Evolutionary conservation across 2,329 filamentous ascomycete genomes (phyloP), one percentile per base, ranked within the genome.

Genomic region (Sarocladium brachiariae): DNA sequence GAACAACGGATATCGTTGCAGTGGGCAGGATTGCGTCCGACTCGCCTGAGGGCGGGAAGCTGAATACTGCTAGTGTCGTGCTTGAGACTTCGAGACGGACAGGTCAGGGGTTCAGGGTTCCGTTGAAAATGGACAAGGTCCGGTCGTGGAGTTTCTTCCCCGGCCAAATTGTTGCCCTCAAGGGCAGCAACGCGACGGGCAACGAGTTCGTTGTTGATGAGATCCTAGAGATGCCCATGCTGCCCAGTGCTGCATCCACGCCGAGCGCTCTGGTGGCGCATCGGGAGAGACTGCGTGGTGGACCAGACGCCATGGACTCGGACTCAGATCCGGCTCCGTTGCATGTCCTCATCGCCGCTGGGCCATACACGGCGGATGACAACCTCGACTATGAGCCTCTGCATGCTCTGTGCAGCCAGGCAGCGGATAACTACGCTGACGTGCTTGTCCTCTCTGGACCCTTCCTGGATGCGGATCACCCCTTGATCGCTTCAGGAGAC

Each of bases 1-100:
- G 88, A 57, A 95, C 89, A 2, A 84, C 81, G 19, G 89, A 96
- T 61, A 82, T 97, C 31, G 81, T 97, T 18, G 90, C 90, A 3
- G 87, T 99, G 1, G 93, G 93, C 3, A 82, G 93, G 35, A 95
- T 99, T 61, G 90, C 89, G 2, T 95, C 85, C 1, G 93, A 99
- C 68, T 83, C 86, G 2, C 68, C 78, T n/a, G 89, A 93, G 65
- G 91, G 89, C 14, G 91, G 89, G 14, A 93, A 85, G 62, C 77
- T 96, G 14, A 97, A 96, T 62, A 74, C 83, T 1, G 85, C 89
- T 1, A 95, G 89, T 2, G 70, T 97, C 16, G 84, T 96, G 3
- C 76, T 99, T 1, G 93, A 99, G 69, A 92, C 86, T 18, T 95
- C 90, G 21, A 77, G 92, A 57, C 78, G 88, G 25, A 88, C 83